These are phyloP conservation scores for Sapria himalayana DNA, from an alignment of 345 rosid genomes.

Conservation along the genomic window DNA sequence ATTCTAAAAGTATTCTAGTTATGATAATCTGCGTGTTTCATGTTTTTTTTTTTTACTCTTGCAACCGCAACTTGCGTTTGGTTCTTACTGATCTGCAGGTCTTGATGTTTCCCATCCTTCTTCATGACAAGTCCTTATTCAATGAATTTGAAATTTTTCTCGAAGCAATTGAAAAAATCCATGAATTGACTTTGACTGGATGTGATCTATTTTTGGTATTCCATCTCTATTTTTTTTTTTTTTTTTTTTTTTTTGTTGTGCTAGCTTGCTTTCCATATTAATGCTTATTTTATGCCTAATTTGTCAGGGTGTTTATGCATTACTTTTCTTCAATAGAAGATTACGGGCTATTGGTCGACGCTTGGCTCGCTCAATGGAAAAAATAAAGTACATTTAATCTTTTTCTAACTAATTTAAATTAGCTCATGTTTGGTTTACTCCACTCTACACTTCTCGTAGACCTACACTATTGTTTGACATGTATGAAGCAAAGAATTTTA, in stretches of 20 bases:
- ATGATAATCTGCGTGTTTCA: too few species aligned
- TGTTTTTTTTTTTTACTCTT: background rate
- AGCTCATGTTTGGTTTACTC: too few species aligned
- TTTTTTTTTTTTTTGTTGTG: background rate
- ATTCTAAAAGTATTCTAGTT: too few species aligned
- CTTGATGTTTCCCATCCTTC: conserved; percentile 77
- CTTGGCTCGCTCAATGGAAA: conserved; percentile 75
- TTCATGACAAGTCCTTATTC: conserved; percentile 56
- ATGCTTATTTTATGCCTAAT: conserved; percentile 7
- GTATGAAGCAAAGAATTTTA: too few species aligned
- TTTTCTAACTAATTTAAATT: background rate
- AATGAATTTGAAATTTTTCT: conserved; percentile 67
- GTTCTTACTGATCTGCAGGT: conserved; percentile 26
- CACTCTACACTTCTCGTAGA: too few species aligned
- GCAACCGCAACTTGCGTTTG: background rate
- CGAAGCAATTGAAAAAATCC: conserved; percentile 75
- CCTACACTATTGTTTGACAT: too few species aligned
- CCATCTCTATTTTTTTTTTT: conserved; percentile 7
- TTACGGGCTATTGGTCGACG: conserved; percentile 71
- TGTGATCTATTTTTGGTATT: conserved; percentile 82
- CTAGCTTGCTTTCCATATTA: background rate
- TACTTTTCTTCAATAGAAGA: conserved; percentile 78
- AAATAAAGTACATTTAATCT: conserved; percentile 37
- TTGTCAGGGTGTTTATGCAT: conserved; percentile 68
- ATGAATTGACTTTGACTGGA: conserved; percentile 82